Evolutionary conservation across 1,284 basidiomycete genomes (phyloP).

Genomic region (Ceratobasidium sp.): DNA sequence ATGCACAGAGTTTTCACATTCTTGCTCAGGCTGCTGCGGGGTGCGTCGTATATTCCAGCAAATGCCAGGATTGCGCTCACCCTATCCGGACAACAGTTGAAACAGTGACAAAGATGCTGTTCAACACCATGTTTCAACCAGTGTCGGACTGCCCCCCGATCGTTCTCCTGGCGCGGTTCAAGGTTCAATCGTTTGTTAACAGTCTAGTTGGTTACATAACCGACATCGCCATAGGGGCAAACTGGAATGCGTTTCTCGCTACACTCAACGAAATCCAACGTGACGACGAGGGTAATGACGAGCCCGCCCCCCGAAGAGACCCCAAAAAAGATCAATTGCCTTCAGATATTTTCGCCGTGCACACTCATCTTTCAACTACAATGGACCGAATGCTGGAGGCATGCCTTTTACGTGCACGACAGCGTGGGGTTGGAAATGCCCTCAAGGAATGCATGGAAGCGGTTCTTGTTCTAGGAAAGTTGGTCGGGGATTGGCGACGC

Average conservation of each 20-base stretch:
- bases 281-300: conserved; percentile 16
- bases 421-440: conserved; percentile 67
- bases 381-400: conserved; percentile 78
- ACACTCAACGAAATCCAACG: conserved; percentile 44
- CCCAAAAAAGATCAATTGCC: conserved; percentile 42
- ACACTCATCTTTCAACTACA: conserved; percentile 69
- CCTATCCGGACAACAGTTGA: conserved; percentile 61
- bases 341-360: conserved; percentile 75
- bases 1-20: conserved; percentile 83
- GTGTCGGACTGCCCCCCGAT: conserved; percentile 48
- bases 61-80: conserved; percentile 11
- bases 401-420: conserved; percentile 75
- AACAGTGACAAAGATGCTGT: conserved; percentile 69
- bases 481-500: conserved; percentile 62
- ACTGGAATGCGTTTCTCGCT: conserved; percentile 71
- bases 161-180: conserved; percentile 72
- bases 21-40: conserved; percentile 75
- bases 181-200: conserved; percentile 71
- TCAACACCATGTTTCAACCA: conserved; percentile 55
- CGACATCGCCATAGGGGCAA: conserved; percentile 75
- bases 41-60: conserved; percentile 53
- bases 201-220: conserved; percentile 72
- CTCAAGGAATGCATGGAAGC: conserved; percentile 70
- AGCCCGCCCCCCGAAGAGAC: conserved; percentile 13
- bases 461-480: conserved; percentile 72